These are phyloP conservation scores for Chlamydomonas urium DNA, from an alignment of 139 green algal genomes.

Conservation along the genomic window DNA sequence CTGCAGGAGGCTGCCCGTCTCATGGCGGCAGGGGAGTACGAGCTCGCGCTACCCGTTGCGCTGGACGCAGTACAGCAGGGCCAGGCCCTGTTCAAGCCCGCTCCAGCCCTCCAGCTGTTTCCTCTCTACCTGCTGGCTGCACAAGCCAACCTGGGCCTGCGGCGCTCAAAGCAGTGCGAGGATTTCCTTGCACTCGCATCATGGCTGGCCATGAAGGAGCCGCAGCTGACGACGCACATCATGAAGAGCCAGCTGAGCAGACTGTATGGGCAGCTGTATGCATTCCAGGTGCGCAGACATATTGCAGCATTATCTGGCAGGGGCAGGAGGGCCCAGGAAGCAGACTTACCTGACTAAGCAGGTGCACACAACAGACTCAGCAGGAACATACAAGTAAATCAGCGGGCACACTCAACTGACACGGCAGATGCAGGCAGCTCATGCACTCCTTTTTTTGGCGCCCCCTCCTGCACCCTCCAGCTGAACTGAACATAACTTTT, in stretches of 20 bases:
- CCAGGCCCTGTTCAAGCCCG: slow-evolving; percentile 71
- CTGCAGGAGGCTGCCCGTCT: slow-evolving; percentile 73
- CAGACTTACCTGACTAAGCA: not conserved
- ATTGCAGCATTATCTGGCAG: not conserved
- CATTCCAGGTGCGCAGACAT: slow-evolving; percentile 44
- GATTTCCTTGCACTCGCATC: slow-evolving; percentile 72
- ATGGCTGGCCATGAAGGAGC: slow-evolving; percentile 74
- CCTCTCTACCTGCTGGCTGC: slow-evolving; percentile 76
- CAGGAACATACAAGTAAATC: too few relatives aligned
- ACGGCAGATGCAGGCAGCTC: too few relatives aligned
- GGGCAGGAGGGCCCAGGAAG: not conserved
- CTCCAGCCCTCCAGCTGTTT: slow-evolving; percentile 72
- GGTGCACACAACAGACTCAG: not conserved
- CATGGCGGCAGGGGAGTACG: slow-evolving; percentile 74
- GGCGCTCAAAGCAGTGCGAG: slow-evolving; percentile 64
- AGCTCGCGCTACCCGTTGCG: slow-evolving; percentile 68
- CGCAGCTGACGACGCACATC: slow-evolving; percentile 57
- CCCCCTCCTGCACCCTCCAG: too few relatives aligned
- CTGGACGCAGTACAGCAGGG: slow-evolving; percentile 72
- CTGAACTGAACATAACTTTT: too few relatives aligned
- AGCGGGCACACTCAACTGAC: too few relatives aligned
- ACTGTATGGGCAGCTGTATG: slow-evolving; percentile 77
- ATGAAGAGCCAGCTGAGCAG: slow-evolving; percentile 76
- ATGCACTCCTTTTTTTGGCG: too few relatives aligned
- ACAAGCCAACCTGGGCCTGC: slow-evolving; percentile 67